Base-by-base conservation (phyloP, 495 filamentous ascomycete genomes). In the Geoglossum glabrum region DNA sequence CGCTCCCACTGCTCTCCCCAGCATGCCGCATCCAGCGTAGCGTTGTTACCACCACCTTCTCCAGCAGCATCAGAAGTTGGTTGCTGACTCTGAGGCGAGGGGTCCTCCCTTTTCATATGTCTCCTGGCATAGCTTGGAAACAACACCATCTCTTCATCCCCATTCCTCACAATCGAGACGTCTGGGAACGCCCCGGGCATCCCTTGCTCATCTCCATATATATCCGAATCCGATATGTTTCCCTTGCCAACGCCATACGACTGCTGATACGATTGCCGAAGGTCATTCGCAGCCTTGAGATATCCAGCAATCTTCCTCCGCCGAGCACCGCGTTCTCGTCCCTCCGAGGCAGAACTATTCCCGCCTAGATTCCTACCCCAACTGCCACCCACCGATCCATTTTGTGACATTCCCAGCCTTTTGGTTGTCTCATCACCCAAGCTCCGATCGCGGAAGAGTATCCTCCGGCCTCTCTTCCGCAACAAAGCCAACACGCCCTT, bases 91-190 rank as follows among this genome's bases (percentile, higher is more conserved):
- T 57, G 23, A 33, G 49, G 15, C 56, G 21, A 45, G 49, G 57
- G 58, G 49, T 43, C 55, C 58, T 63, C 55, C 58, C 62, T 65
- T 63, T 74, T 79, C n/a, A 75, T 65, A 68, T 93, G 76, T 63
- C 74, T 76, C 67, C 86, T 74, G 46, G 86, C 85, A 71, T 97
- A 93, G 63, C 86, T 90, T 8, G 92, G 92, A 64, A 96, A 99
- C 15, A 97, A 64, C 11, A 97, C 76, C 80, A 99, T 85, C 72
- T 96, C 86, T 69, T 95, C 90, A 61, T 85, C 79, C 23, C 85
- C 89, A 40, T 79, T 83, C 8, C 80, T 75, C 23, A 84, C 79
- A 55, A 95, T 83, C 13, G 83, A 78, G 19, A 87, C 83, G 61
- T 93, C 82, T 0, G 87, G 86, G 63, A 89, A 95, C 4, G 83